phyloP scores from a whole-genome alignment of 352 stramenopile genomes.

The Elongisporangium prolatum region DNA sequence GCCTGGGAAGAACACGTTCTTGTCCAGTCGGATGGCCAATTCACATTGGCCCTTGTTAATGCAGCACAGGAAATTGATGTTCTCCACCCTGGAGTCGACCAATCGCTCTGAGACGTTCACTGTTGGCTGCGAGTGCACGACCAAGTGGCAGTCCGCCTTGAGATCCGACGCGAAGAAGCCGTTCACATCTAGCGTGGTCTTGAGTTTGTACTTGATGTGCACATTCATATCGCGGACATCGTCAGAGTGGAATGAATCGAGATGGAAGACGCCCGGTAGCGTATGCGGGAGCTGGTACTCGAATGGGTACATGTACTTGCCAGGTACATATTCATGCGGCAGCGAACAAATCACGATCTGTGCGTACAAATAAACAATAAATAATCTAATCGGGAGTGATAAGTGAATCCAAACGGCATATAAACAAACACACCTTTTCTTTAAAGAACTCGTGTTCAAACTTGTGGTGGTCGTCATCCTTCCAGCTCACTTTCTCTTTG shows the following conservation, averaged over 20 bases:
- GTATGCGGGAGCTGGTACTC: conserved; percentile 48
- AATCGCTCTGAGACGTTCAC: conserved; percentile 2
- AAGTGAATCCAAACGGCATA: not conserved
- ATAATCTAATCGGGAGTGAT: not conserved
- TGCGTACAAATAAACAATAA: not conserved
- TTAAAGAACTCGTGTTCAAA: conserved; percentile 58
- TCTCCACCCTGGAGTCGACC: conserved; percentile 42
- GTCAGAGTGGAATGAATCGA: conserved; percentile 40
- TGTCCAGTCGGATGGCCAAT: conserved; percentile 65
- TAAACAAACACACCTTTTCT: conserved; percentile 33
- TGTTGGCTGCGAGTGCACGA: conserved; percentile 48
- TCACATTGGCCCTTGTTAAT: conserved; percentile 48
- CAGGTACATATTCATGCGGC: conserved; percentile 24
- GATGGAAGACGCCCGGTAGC: conserved; percentile 49
- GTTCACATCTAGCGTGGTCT: conserved; percentile 56
- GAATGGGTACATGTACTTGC: conserved; percentile 63
- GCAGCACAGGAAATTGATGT: conserved; percentile 57
- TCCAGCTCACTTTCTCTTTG: conserved; percentile 55
- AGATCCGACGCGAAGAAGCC: conserved; percentile 60
- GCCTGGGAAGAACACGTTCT: conserved; percentile 59
- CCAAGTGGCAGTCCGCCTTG: conserved; percentile 47
- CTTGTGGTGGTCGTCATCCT: conserved; percentile 15
- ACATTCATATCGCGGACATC: conserved; percentile 37
- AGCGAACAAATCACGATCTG: conserved; percentile 49
- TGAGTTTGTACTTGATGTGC: conserved; percentile 79